phyloP scores from a whole-genome alignment of 305 asterid species.

The Coffea humblotiana region DNA sequence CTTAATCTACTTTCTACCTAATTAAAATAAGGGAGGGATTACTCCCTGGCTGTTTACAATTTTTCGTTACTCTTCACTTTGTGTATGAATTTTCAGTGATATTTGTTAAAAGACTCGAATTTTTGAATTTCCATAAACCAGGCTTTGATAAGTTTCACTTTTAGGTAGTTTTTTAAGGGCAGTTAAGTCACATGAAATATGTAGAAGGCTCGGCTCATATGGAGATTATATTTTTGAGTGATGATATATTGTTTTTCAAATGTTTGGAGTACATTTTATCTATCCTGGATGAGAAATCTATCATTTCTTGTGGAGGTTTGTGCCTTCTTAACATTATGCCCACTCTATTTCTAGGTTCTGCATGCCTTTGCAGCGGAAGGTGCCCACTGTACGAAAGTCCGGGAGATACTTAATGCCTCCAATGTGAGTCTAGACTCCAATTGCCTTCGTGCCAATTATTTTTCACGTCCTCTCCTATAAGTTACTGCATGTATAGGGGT shows the following conservation, averaged over 20 bases:
- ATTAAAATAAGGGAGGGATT: not conserved
- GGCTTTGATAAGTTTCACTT: not conserved
- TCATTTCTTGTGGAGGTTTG: slow-evolving; percentile 2
- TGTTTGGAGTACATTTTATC: not conserved
- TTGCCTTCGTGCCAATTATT: not conserved
- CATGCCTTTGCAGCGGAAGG: slow-evolving; percentile 99
- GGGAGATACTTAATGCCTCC: slow-evolving; percentile 77
- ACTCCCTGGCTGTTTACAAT: not conserved
- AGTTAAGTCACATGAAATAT: not conserved
- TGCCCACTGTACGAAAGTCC: slow-evolving; percentile 87
- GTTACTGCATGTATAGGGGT: not conserved
- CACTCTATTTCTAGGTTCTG: slow-evolving; percentile 56
- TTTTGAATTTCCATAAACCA: not conserved
- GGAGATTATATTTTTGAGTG: not conserved
- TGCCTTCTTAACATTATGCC: slow-evolving; percentile 2
- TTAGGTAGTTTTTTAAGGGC: not conserved
- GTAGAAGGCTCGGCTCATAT: not conserved
- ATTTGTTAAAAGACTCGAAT: not conserved
- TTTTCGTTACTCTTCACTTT: not conserved
- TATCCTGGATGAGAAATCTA: not conserved
- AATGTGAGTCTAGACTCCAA: slow-evolving; percentile 58
- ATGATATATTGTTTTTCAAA: not conserved
- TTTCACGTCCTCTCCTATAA: not conserved
- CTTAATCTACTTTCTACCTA: not conserved
- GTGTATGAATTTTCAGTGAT: not conserved